These are phyloP conservation scores for Coccomyxa subellipsoidea DNA, from an alignment of 163 green algal species.

Conservation along the genomic window DNA sequence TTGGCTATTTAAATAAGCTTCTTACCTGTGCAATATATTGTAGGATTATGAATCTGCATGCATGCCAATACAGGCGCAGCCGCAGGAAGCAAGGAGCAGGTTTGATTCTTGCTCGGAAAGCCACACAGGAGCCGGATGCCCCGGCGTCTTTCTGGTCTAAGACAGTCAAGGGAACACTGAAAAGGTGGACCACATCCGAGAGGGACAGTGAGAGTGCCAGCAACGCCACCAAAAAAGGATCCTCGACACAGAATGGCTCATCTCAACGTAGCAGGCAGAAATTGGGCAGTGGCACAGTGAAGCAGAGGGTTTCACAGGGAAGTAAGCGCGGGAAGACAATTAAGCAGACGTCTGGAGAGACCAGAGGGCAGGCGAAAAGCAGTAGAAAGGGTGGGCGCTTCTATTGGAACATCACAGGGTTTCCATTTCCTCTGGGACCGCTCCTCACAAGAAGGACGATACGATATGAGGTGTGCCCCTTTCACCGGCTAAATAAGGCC, in stretches of 20 bases:
- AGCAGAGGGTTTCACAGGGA: neutral
- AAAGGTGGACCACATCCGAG: neutral
- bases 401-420: conserved; percentile 53
- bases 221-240: neutral
- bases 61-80: neutral
- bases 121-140: neutral
- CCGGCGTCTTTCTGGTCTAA: neutral
- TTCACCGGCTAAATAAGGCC: too few species aligned
- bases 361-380: neutral
- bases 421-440: conserved; percentile 84
- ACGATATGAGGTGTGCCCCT: conserved; percentile 55
- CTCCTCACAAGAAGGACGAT: conserved; percentile 71
- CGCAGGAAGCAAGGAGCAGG: neutral
- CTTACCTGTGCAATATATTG: too few species aligned
- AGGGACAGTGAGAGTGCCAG: too few species aligned
- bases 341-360: neutral
- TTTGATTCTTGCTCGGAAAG: neutral
- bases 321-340: neutral
- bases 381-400: neutral
- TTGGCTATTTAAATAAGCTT: too few species aligned
- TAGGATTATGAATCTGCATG: too few species aligned
- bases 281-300: neutral
- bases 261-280: neutral
- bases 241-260: neutral
- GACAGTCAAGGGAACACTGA: neutral